A percentile compares a stretch with the other conserved stretches of the same genome.
These are phyloP conservation scores for Fusarium abutilonis DNA, from an alignment of 2,329 filamentous ascomycete species.

Conservation along the genomic window DNA sequence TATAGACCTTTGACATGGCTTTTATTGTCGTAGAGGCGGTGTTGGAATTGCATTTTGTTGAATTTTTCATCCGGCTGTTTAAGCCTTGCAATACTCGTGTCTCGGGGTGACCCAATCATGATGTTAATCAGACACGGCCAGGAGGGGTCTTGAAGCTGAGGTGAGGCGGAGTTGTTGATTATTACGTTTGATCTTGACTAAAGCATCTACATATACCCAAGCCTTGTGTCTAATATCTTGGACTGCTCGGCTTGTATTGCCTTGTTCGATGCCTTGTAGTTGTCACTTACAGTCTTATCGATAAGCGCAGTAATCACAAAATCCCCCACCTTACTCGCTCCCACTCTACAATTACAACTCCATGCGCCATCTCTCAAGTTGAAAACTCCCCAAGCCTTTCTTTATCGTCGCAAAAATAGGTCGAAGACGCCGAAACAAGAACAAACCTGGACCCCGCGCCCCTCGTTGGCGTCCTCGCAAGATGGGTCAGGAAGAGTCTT, in stretches of 20 bases:
- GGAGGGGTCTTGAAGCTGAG: too few relatives aligned
- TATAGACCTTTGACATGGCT: constrained; percentile 32
- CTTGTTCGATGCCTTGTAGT: constrained; percentile 14
- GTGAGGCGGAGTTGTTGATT: background rate
- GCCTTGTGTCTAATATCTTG: too few relatives aligned
- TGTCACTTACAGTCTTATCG: constrained; percentile 38
- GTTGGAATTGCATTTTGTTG: constrained; percentile 9
- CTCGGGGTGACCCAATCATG: constrained; percentile 1
- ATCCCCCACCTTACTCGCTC: constrained; percentile 35
- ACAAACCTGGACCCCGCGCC: constrained; percentile 49
- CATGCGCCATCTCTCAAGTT: constrained; percentile 23
- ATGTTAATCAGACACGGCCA: background rate
- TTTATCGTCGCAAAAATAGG: constrained; percentile 51
- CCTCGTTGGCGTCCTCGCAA: constrained; percentile 55
- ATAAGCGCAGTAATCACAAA: constrained; percentile 36
- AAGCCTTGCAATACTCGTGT: background rate
- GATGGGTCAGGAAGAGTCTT: constrained; percentile 90
- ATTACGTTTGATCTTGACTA: background rate
- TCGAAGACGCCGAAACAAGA: constrained; percentile 51
- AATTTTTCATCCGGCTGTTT: background rate
- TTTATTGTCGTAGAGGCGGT: background rate
- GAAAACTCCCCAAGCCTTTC: constrained; percentile 6
- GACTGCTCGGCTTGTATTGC: background rate
- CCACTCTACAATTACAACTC: constrained; percentile 15
- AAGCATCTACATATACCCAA: too few relatives aligned